Evolutionary conservation across 2,329 filamentous ascomycete species (phyloP), one percentile per base, ranked within the genome.

Genomic region (Endoconidiophora laricicola): DNA sequence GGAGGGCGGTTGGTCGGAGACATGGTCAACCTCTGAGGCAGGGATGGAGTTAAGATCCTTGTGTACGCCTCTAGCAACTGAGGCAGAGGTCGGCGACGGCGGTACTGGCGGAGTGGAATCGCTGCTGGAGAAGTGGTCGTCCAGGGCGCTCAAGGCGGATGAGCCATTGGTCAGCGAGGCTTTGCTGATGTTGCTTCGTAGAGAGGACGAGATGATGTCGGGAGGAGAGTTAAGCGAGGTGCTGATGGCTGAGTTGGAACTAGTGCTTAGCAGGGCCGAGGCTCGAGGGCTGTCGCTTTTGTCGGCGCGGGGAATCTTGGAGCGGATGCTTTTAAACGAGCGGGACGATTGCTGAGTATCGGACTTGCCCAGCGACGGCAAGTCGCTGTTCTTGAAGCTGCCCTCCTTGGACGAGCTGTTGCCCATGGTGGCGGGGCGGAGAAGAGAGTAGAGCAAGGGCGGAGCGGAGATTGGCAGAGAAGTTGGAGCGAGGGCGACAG

Each of bases 301-400:
- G 55, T 71, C 71, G 56, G 65, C 71, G 36, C 83, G 84, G 2
- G 84, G 86, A 54, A 94, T 95, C 67, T 95, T 95, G 55, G 86
- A 93, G 54, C 86, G 77, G 57, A 96, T 75, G 38, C 79, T 82
- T 57, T 85, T 79, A 64, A 95, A 80, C 3, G 88, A 95, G 56
- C 87, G 83, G 29, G 83, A 78, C 5, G 87, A 95, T 57, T 94
- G 88, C 63, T 88, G 90, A 24, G 90, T 96, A 62, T 96, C 90
- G 51, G 87, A 86, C 62, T 83, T 83, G 67, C 81, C 84, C 63
- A 96, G 90, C 24, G 90, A 94, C 24, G 88, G 90, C 64, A 53
- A 23, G 29, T 53, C 52, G 14, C 39, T 36, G 38, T 23, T 26
- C 14, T 39, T 23, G 39, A 39, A 39, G 52, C 50, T 41, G 39